Percentiles rank a stretch among this genome's conserved stretches.
These are phyloP conservation scores for Arbutus unedo DNA, from an alignment of 148 eudicot genomes.

Conservation along the genomic window DNA sequence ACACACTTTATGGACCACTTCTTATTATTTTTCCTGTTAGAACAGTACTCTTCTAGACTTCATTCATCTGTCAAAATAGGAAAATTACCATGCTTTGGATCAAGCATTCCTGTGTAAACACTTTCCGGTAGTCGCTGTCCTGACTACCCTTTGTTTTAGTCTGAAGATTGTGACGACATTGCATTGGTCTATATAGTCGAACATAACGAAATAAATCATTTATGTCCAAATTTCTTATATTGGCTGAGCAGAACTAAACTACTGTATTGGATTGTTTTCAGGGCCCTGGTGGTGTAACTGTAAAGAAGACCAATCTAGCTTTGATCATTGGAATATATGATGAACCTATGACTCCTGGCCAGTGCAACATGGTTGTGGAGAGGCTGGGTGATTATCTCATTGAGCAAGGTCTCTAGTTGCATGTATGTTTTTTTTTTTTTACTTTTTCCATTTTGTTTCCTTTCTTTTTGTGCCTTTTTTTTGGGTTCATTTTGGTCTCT, in stretches of 20 bases:
- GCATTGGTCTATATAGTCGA: not conserved
- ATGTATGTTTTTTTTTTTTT: not conserved
- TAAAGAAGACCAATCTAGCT: slow-evolving; percentile 43
- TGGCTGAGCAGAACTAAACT: not conserved
- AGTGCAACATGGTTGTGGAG: slow-evolving; percentile 44
- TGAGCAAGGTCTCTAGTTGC: slow-evolving; percentile 34
- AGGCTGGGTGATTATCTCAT: slow-evolving; percentile 49
- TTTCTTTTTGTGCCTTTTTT: not conserved
- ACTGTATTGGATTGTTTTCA: slow-evolving; percentile 3
- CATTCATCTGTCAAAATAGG: not conserved
- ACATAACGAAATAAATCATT: not conserved
- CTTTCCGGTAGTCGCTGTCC: not conserved
- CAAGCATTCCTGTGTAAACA: not conserved
- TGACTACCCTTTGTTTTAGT: not conserved
- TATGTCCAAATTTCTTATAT: not conserved
- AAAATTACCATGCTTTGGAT: not conserved
- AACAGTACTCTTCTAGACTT: not conserved
- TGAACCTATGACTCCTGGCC: slow-evolving; percentile 44
- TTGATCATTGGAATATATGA: slow-evolving; percentile 38
- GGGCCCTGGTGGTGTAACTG: slow-evolving; percentile 45
- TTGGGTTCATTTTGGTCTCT: not conserved
- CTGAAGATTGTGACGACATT: not conserved
- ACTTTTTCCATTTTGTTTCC: not conserved
- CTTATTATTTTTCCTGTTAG: not conserved
- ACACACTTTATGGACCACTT: not conserved